These are phyloP conservation scores for Ogataea degrootiae DNA, from an alignment of 805 yeast genomes.

Conservation along the genomic window DNA sequence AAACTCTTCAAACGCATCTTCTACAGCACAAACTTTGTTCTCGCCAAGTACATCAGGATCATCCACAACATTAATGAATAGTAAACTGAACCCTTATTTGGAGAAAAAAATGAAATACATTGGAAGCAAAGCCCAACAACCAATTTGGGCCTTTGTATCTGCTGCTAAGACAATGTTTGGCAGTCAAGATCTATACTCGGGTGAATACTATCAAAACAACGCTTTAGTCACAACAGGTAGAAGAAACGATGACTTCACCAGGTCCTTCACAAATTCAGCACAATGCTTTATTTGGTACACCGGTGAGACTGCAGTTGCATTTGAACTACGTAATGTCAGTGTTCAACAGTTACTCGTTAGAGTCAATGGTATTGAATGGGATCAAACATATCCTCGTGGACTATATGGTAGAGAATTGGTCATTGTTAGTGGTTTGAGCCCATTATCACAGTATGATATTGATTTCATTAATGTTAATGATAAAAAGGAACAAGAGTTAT, in stretches of 20 bases:
- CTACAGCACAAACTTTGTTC: not conserved
- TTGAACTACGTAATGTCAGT: slow-evolving; percentile 42
- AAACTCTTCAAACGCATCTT: slow-evolving; percentile 1
- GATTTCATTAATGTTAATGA: slow-evolving; percentile 37
- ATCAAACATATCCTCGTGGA: slow-evolving; percentile 53
- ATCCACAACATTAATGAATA: slow-evolving; percentile 4
- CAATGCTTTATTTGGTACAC: slow-evolving; percentile 44
- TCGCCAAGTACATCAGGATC: slow-evolving; percentile 3
- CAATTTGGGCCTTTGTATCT: slow-evolving; percentile 49
- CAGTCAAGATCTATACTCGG: slow-evolving; percentile 40
- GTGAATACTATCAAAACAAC: slow-evolving; percentile 33
- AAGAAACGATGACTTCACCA: slow-evolving; percentile 24
- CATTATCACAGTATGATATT: slow-evolving; percentile 59
- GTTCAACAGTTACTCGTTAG: slow-evolving; percentile 39
- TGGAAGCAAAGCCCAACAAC: slow-evolving; percentile 33
- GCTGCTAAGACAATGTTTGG: slow-evolving; percentile 47
- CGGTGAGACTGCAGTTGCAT: slow-evolving; percentile 48
- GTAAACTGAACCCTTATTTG: slow-evolving; percentile 17
- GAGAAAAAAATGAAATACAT: slow-evolving; percentile 22
- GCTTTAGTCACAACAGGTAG: slow-evolving; percentile 34
- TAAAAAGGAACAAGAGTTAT: slow-evolving; percentile 24
- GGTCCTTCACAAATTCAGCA: slow-evolving; percentile 21
- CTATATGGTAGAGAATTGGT: slow-evolving; percentile 44
- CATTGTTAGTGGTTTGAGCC: slow-evolving; percentile 62
- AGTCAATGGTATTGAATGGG: slow-evolving; percentile 69